Conservation (phyloP, 192 early-diverging fungal genomes). For the Entomortierella chlamydospora region DNA sequence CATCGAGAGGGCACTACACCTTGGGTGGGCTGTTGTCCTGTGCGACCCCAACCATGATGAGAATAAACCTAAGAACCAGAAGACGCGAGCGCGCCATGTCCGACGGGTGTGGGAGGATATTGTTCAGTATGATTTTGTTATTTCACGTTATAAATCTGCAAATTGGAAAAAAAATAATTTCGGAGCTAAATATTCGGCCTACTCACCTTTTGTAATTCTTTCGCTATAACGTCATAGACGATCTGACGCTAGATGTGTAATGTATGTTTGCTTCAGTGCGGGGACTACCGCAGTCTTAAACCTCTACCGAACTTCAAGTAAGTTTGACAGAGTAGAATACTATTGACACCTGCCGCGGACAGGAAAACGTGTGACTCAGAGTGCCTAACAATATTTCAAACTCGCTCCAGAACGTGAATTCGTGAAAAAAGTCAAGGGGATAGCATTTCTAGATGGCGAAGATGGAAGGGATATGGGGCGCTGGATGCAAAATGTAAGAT, state of each 20-base stretch:
- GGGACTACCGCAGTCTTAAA: conserved; percentile 23
- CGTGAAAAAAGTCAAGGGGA: conserved; percentile 14
- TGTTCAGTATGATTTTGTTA: conserved; percentile 3
- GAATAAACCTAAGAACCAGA: neutral
- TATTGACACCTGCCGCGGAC: no score
- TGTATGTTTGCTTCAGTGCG: conserved; percentile 36
- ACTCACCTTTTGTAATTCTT: neutral
- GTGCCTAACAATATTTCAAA: neutral
- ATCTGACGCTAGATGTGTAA: conserved; percentile 31
- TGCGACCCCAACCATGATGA: conserved; percentile 37
- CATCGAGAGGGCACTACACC: conserved; percentile 15
- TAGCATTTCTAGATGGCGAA: conserved; percentile 28
- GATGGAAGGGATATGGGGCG: neutral
- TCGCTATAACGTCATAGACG: neutral
- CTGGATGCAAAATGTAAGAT: conserved; percentile 3
- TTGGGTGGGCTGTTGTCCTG: conserved; percentile 34
- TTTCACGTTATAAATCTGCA: neutral
- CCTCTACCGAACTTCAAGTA: conserved; percentile 17
- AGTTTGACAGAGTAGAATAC: neutral
- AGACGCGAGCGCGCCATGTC: conserved; percentile 26
- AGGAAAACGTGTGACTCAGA: neutral
- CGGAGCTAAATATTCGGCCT: conserved; percentile 1
- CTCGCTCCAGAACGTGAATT: conserved; percentile 10
- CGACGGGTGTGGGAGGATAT: conserved; percentile 42
- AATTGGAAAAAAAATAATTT: no score